phyloP scores from a whole-genome alignment of 768 basidiomycete species.

The Hypsizygus marmoreus region DNA sequence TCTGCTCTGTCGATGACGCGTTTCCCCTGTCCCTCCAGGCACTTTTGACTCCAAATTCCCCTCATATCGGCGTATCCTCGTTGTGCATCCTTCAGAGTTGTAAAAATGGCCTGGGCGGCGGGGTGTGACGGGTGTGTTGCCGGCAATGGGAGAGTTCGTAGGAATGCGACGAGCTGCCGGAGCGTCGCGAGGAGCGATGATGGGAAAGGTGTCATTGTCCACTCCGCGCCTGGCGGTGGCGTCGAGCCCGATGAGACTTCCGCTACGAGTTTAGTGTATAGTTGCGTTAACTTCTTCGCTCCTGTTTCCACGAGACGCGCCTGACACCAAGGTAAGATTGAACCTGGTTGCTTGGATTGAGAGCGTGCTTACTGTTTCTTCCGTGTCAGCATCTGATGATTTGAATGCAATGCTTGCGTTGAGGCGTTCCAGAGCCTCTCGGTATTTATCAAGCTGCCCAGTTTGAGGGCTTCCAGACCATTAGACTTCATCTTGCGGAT shows the following conservation, averaged over 20 bases:
- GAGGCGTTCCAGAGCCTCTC: constrained; percentile 71
- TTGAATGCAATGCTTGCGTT: constrained; percentile 83
- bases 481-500: constrained; percentile 1
- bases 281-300: constrained; percentile 76
- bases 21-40: constrained; percentile 71
- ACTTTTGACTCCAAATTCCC: constrained; percentile 74
- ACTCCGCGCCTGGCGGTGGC: constrained; percentile 59
- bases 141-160: constrained; percentile 74
- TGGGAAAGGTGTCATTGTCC: constrained; percentile 56
- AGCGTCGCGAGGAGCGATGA: constrained; percentile 53
- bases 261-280: constrained; percentile 88
- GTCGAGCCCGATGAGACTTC: constrained; percentile 81
- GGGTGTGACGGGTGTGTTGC: constrained; percentile 84
- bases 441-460: constrained; percentile 64
- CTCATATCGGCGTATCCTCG: constrained; percentile 87
- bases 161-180: constrained; percentile 63
- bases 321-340: constrained; percentile 20
- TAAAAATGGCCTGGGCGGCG: constrained; percentile 62
- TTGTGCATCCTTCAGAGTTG: constrained; percentile 75
- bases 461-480: constrained; percentile 61
- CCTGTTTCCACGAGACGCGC: constrained; percentile 84
- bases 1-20: constrained; percentile 72
- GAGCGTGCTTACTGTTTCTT: constrained; percentile 47
- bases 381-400: constrained; percentile 53
- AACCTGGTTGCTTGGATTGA: neutral